Evolutionary conservation across 257 asterid species (phyloP).

Genomic region (Nicotiana tabacum): DNA sequence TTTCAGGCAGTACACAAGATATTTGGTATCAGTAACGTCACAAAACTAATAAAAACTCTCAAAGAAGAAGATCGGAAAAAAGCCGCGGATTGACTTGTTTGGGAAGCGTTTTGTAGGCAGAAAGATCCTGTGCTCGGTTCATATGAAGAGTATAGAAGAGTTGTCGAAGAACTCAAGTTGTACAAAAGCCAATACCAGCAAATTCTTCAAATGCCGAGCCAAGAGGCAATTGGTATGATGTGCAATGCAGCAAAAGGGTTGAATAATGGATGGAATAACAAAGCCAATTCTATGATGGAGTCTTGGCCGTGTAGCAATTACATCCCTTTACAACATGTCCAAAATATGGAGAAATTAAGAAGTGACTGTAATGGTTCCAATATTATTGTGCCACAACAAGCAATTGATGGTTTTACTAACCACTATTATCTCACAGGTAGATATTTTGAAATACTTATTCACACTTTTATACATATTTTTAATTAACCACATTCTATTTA

Average conservation of each 20-base stretch:
- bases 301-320: constrained; percentile 20
- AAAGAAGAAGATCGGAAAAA: constrained; percentile 42
- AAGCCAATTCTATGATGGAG: constrained; percentile 19
- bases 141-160: constrained; percentile 45
- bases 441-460: neutral
- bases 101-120: constrained; percentile 72
- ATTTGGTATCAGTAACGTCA: constrained; percentile 72
- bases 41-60: constrained; percentile 40
- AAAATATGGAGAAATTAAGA: constrained; percentile 29
- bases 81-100: constrained; percentile 59
- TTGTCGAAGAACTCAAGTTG: constrained; percentile 51
- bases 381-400: constrained; percentile 42
- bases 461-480: too few species aligned
- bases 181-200: constrained; percentile 42
- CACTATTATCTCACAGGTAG: constrained; percentile 46
- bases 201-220: neutral
- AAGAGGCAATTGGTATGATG: constrained; percentile 17
- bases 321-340: constrained; percentile 18
- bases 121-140: constrained; percentile 60
- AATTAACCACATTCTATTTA: neutral
- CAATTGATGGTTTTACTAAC: constrained; percentile 30
- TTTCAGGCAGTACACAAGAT: constrained; percentile 73
- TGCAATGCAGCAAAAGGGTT: constrained; percentile 24
- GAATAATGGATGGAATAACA: constrained; percentile 38
- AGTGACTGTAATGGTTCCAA: constrained; percentile 30